Base-by-base conservation (phyloP, 805 yeast species). In the Lipomyces anomalus region DNA sequence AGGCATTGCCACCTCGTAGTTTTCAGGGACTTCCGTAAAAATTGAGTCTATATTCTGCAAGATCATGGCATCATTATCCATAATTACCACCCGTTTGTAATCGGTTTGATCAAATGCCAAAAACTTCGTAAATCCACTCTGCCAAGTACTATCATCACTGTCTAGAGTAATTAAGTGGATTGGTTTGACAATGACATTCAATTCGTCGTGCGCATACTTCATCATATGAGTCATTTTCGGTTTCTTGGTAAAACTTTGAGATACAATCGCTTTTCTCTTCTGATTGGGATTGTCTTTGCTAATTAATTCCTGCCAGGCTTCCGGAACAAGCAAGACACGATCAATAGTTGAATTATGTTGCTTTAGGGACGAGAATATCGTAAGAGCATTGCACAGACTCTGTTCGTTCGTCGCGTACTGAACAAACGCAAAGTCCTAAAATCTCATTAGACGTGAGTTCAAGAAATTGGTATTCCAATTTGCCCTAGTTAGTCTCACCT, bases 41-140 rank as follows among this genome's bases (percentile, higher is more conserved):
- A 77, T 59, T 52, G 75, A 81, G 59, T 77, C 82, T 76, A 78
- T 73, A 53, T 76, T 76, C 42, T 64, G 63, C 5, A 73, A 46
- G 1, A 77, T 76, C 23, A 75, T 63, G 81, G 77, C 76, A 58
- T 77, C 82, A 17, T 74, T 68, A 52, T 78, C 82, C 47, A 77
- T 60, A 49, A 70, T 78, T 22, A 74, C 72, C 9, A 77, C 72
- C 35, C 75, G 64, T 9, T 74, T 70, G 50, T 70, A 78, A 47
- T 76, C 74, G 3, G 57, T 50, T 41, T 78, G 61, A 18, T 70
- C 64, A 55, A 77, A 78, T 6, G 78, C 72, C 59, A 73, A 76
- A 35, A 77, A 58, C 60, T 77, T 77, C 22, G 80, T 67, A 80
- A 80, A 77, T 48, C 80, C 74, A 54, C 76, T 80, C 51, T 70